These are phyloP conservation scores for Coemansia sp. DNA, from an alignment of 192 early-diverging fungal genomes.

Conservation along the genomic window DNA sequence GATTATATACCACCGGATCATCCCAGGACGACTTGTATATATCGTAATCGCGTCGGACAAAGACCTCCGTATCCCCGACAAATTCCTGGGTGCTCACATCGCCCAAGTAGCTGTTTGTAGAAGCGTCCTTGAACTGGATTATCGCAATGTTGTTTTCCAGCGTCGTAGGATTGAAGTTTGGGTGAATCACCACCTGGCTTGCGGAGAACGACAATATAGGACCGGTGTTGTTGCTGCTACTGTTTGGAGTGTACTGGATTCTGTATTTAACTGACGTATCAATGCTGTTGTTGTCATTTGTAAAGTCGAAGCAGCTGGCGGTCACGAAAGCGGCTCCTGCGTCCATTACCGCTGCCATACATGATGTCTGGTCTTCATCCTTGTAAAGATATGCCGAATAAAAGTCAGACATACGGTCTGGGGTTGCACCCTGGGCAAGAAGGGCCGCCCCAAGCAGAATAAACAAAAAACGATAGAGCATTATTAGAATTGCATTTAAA, in stretches of 20 bases:
- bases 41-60: not conserved
- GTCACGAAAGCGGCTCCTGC: slow-evolving; percentile 26
- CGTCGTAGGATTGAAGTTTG: slow-evolving; percentile 19
- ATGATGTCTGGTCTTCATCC: slow-evolving; percentile 40
- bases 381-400: slow-evolving; percentile 4
- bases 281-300: slow-evolving; percentile 23
- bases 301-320: slow-evolving; percentile 35
- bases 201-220: not conserved
- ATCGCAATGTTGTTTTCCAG: slow-evolving; percentile 42
- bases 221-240: not conserved
- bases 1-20: not conserved
- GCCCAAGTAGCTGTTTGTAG: not conserved
- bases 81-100: not conserved
- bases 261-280: slow-evolving; percentile 13
- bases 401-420: not conserved
- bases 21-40: not conserved
- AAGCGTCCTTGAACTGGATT: not conserved
- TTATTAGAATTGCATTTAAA: too few relatives aligned
- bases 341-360: slow-evolving; percentile 41
- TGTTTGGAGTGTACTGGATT: not conserved
- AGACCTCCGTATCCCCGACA: not conserved
- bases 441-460: not conserved
- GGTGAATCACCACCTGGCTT: slow-evolving; percentile 9
- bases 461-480: not conserved
- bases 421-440: not conserved